Conservation (phyloP, 2,329 filamentous ascomycete genomes). For the Cytospora schulzeri region DNA sequence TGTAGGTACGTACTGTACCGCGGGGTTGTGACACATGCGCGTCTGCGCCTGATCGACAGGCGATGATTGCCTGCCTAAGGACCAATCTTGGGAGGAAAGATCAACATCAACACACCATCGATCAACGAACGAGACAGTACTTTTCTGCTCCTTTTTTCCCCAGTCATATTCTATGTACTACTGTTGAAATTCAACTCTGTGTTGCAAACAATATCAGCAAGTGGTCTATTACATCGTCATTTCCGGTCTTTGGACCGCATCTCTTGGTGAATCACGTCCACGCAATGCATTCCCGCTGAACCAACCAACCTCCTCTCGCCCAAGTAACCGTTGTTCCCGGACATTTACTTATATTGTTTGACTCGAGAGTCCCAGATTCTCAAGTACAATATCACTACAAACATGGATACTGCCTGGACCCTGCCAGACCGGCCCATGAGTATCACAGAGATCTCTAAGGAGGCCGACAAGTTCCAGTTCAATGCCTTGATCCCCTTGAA, state of each 20-base stretch:
- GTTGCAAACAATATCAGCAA: background rate
- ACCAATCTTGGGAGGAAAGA: background rate
- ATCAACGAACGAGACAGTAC: background rate
- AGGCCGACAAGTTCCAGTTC: conserved; percentile 81
- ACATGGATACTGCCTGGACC: conserved; percentile 36
- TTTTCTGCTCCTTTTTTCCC: background rate
- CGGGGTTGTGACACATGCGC: conserved; percentile 7
- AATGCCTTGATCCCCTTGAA: conserved; percentile 74
- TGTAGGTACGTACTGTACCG: background rate
- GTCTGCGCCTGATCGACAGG: conserved; percentile 20
- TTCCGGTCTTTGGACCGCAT: background rate
- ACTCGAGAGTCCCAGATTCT: background rate
- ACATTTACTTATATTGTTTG: background rate
- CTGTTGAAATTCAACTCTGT: background rate
- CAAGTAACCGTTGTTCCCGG: background rate
- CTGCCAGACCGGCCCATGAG: conserved; percentile 62
- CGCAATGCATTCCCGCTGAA: background rate
- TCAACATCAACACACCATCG: background rate
- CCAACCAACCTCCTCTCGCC: background rate
- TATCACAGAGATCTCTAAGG: conserved; percentile 74
- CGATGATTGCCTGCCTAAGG: conserved; percentile 10
- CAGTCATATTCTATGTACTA: background rate
- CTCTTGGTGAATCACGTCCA: background rate
- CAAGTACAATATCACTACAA: conserved; percentile 14
- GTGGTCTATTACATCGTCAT: background rate